Evolutionary conservation across 352 stramenopile species (phyloP), one percentile per base, ranked within the genome.

Genomic region (Phytophthora uliginosa): DNA sequence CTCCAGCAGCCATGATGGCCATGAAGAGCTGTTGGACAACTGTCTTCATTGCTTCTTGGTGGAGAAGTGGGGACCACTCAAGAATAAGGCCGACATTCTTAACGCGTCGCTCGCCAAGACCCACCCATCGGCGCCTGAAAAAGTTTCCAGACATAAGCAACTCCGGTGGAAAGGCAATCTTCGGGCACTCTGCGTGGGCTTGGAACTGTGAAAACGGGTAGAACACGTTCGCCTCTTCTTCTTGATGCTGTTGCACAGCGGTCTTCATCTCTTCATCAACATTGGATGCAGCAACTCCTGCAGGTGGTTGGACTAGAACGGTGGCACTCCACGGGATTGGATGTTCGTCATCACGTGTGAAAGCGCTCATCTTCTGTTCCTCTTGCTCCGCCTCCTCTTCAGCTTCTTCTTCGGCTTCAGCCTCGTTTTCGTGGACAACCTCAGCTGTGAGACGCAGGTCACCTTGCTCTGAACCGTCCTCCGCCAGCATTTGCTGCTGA

Each of bases 281-380:
- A n/a, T 18, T 50, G 2, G 54, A 51, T 24, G 2, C 22, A 36
- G 36, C 64, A 67, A 15, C 56, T 62, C 56, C 70, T 55, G 56
- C 55, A 22, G 76, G 76, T 48, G 66, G 65, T 10, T 78, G 55
- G 15, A 72, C 69, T 20, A 96, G 69, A 34, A 91, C 69, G 13
- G 58, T 71, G 0, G 89, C 77, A 8, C 69, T 83, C 93, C 93
- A 98, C 13, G 90, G 89, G 33, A 95, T 92, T 22, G 89, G 91
- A 52, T 95, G 84, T 66, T 98, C 92, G 36, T 98, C 92, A 64
- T 97, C 90, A 54, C 92, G 89, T 15, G 90, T 95, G 68, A 96
- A 98, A 36, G 89, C 88, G 56, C 89, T 97, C 92, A 97, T 97
- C 67, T 97, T 96, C 62, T 97, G 90, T 59, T 97, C 91, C 60